These are phyloP conservation scores for Colletotrichum gigasporum DNA, from an alignment of 2,329 filamentous ascomycete species.

Conservation along the genomic window DNA sequence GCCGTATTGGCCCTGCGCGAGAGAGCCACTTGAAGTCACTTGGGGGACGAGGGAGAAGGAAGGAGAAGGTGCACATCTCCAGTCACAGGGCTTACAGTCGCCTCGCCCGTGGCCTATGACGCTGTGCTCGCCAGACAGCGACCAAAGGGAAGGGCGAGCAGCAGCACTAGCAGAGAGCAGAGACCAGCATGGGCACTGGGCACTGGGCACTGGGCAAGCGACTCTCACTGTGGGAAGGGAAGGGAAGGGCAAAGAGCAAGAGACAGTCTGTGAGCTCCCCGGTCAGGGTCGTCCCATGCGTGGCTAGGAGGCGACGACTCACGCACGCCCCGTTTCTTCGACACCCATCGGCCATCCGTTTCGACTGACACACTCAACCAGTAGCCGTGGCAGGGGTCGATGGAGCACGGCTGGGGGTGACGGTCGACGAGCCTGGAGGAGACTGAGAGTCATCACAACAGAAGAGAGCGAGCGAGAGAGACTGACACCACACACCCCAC, in stretches of 20 bases:
- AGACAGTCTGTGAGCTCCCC: constrained; percentile 22
- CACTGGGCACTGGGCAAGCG: too few relatives aligned
- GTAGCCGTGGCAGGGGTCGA: constrained; percentile 27
- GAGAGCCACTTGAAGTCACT: too few relatives aligned
- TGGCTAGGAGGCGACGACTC: constrained; percentile 25
- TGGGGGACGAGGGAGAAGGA: too few relatives aligned
- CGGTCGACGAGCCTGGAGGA: not conserved
- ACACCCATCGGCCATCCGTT: constrained; percentile 30
- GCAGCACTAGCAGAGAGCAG: constrained; percentile 10
- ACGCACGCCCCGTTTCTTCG: constrained; percentile 33
- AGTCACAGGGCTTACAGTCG: constrained; percentile 2
- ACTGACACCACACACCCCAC: constrained; percentile 13
- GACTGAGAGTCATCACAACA: constrained; percentile 26
- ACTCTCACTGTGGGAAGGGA: constrained; percentile 5
- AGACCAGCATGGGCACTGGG: constrained; percentile 18
- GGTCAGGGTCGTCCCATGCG: constrained; percentile 31
- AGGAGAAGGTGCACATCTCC: constrained; percentile 9
- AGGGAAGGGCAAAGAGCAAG: constrained; percentile 19
- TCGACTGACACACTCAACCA: constrained; percentile 30
- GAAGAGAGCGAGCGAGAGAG: not conserved
- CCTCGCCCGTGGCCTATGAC: constrained; percentile 11
- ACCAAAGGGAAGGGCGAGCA: not conserved
- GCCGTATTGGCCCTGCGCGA: constrained; percentile 10
- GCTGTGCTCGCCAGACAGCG: not conserved
- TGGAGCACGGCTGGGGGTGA: constrained; percentile 29